These are phyloP conservation scores for Dichomitus squalens DNA, from an alignment of 1,284 basidiomycete species.

Conservation along the genomic window DNA sequence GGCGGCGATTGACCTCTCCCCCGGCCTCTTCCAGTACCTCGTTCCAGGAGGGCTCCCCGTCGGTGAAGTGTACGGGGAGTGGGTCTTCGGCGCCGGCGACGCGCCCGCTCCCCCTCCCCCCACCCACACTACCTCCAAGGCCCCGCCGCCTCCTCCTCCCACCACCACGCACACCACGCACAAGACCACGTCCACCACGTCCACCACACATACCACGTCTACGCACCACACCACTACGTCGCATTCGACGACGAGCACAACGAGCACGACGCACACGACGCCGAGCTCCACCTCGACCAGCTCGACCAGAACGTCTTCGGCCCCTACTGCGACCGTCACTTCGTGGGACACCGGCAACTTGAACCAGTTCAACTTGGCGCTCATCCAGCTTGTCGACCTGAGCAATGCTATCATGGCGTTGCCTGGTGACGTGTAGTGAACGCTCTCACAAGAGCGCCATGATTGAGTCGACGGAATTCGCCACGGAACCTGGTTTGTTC, in stretches of 20 bases:
- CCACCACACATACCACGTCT: conserved; percentile 11
- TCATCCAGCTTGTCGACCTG: conserved; percentile 23
- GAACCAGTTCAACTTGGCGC: conserved; percentile 26
- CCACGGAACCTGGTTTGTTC: no score
- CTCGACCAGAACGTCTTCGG: conserved; percentile 1
- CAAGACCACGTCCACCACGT: conserved; percentile 11
- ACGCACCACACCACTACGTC: conserved; percentile 10
- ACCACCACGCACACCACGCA: conserved; percentile 10
- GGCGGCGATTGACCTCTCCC: conserved; percentile 79
- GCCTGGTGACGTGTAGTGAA: neutral
- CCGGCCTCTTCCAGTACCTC: conserved; percentile 71
- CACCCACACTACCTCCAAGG: no score
- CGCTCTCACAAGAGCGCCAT: neutral
- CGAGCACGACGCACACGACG: neutral
- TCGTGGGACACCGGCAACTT: conserved; percentile 24
- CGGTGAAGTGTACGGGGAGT: conserved; percentile 23
- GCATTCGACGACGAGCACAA: neutral
- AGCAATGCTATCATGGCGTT: neutral
- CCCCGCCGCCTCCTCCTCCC: conserved; percentile 1
- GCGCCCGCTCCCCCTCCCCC: conserved; percentile 9
- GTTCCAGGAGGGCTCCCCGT: conserved; percentile 34
- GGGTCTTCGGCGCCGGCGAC: conserved; percentile 23
- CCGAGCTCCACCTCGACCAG: conserved; percentile 5
- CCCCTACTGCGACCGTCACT: conserved; percentile 8
- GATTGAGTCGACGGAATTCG: no score